Base-by-base conservation (phyloP, 1,284 basidiomycete genomes). In the Sanghuangporus weigelae region DNA sequence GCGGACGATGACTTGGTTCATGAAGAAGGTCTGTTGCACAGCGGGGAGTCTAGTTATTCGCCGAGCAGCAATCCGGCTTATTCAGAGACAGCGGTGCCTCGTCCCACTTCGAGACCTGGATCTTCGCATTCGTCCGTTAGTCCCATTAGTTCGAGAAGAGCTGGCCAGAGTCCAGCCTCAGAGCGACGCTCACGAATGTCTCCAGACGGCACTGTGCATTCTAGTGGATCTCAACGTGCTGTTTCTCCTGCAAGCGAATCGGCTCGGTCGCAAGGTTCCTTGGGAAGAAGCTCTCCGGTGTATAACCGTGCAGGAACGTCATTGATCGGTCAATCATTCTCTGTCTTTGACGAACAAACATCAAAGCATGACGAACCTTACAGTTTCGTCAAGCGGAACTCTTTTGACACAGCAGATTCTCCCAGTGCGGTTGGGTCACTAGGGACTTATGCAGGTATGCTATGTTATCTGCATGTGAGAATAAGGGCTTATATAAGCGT, bases 181-280 rank as follows among this genome's bases (percentile, higher is more conserved):
- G 55, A 57, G 14, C 21, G 14, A 46, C 31, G 35, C 16, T 36
- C 54, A 16, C 54, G 55, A 10, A 39, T 39, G 56, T 63, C 54
- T 12, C 44, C 61, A 16, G 61, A 63, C 8, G 44, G n/a, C 19
- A 31, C 23, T 39, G 14, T n/a, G 35, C 38, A 21, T 5, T 63
- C 61, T 23, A 38, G 56, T 31, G 48, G 38, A 11, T 57, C 55
- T 39, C 55, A 57, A n/a, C 56, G 46, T 31, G 42, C 55, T 40
- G 42, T 40, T 38, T 63, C 61, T 19, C 63, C 63, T 21, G n/a
- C 60, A 16, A 64, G 63, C 35, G 63, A 64, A 8, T 64, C 63
- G n/a, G 59, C 51, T 49, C 58, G 51, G 12, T 64, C 63, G 11
- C 54, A 58, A 26, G 63, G 40, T 16, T 60, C 63, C 16, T 19